These are phyloP conservation scores for Termitomyces sp. DNA, from an alignment of 768 basidiomycete species.

Conservation along the genomic window DNA sequence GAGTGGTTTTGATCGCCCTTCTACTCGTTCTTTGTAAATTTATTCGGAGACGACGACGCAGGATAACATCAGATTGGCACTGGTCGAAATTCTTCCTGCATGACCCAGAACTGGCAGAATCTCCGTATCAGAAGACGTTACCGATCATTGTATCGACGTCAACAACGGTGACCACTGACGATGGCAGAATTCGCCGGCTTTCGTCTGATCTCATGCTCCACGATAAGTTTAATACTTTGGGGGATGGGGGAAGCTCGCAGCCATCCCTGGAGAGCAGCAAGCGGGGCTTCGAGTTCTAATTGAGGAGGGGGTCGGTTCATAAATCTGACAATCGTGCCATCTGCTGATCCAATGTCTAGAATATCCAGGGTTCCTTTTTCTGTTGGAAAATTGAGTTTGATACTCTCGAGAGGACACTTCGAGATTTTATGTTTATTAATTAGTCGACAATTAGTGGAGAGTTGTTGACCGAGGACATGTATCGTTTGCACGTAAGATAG, in stretches of 20 bases:
- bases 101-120: not conserved
- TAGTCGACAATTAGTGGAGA: too few relatives aligned
- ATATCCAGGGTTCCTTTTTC: too few relatives aligned
- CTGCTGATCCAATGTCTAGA: too few relatives aligned
- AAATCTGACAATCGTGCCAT: not conserved
- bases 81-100: not conserved
- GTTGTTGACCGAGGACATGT: too few relatives aligned
- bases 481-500: too few relatives aligned
- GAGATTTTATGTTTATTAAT: too few relatives aligned
- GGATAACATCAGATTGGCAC: not conserved
- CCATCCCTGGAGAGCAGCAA: not conserved
- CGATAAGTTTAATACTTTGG: not conserved
- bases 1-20: not conserved
- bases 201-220: not conserved
- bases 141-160: not conserved
- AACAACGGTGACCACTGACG: not conserved
- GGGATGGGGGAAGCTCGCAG: not conserved
- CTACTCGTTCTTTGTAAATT: not conserved
- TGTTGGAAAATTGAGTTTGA: too few relatives aligned
- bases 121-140: not conserved
- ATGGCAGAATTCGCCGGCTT: not conserved
- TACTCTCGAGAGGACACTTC: too few relatives aligned
- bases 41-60: not conserved
- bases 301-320: not conserved
- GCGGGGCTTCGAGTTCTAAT: not conserved